Conservation (phyloP, 495 filamentous ascomycete genomes). For the Ascobolus immersus region DNA sequence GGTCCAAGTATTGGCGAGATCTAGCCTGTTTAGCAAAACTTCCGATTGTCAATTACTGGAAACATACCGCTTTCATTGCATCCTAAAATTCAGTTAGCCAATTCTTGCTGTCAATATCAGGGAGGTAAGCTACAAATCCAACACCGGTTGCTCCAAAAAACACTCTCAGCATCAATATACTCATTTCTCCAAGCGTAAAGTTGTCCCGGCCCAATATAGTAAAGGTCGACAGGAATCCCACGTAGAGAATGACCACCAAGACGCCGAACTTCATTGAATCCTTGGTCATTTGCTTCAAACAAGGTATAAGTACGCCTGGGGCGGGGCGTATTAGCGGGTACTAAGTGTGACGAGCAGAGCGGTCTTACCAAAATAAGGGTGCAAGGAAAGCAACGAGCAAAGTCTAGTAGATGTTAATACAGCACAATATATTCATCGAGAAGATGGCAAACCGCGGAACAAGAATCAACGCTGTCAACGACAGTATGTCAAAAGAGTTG, state of each 20-base stretch:
- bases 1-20: slow-evolving; percentile 33
- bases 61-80: slow-evolving; percentile 25
- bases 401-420: slow-evolving; percentile 23
- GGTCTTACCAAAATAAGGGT: slow-evolving; percentile 68
- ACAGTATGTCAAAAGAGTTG: slow-evolving; percentile 63
- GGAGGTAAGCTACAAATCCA: slow-evolving; percentile 41
- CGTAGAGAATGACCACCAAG: slow-evolving; percentile 55
- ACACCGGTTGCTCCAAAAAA: slow-evolving; percentile 17
- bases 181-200: slow-evolving; percentile 47
- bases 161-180: neutral
- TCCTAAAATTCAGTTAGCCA: slow-evolving; percentile 13
- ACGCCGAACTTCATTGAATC: slow-evolving; percentile 78
- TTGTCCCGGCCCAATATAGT: slow-evolving; percentile 59
- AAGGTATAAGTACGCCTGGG: slow-evolving; percentile 35
- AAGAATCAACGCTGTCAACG: slow-evolving; percentile 70
- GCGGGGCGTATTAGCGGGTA: slow-evolving; percentile 1
- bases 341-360: neutral
- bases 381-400: slow-evolving; percentile 67
- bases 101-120: neutral
- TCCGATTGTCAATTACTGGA: slow-evolving; percentile 21
- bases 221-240: slow-evolving; percentile 81
- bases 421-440: neutral
- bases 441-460: slow-evolving; percentile 33
- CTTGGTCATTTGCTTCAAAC: slow-evolving; percentile 81
- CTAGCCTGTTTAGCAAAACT: slow-evolving; percentile 8